phyloP scores from a whole-genome alignment of 2,329 filamentous ascomycete species.

The Juglanconis oblonga region DNA sequence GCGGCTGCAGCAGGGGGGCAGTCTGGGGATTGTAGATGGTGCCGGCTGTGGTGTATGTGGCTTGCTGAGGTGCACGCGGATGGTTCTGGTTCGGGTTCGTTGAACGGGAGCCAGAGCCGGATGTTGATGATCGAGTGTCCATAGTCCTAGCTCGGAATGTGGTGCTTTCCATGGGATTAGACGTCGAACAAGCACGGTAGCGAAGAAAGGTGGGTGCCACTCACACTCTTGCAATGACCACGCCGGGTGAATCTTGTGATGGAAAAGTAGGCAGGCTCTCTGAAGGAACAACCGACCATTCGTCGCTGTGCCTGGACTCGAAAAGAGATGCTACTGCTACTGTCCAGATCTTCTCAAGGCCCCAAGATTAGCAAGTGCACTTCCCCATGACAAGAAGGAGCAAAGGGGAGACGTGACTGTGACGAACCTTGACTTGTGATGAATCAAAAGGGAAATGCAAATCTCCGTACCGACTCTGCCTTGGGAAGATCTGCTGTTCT shows the following conservation, averaged over 20 bases:
- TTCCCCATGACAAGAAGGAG: not conserved
- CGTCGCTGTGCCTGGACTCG: not conserved
- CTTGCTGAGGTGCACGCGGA: slow-evolving; percentile 26
- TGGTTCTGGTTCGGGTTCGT: slow-evolving; percentile 11
- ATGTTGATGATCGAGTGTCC: slow-evolving; percentile 7
- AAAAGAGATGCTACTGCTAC: not conserved
- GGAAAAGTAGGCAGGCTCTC: not conserved
- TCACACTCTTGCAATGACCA: not conserved
- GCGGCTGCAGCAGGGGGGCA: slow-evolving; percentile 46
- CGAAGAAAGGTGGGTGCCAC: not conserved
- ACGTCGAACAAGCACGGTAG: not conserved
- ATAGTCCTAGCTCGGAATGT: not conserved
- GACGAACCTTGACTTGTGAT: not conserved
- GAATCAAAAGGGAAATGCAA: too few relatives aligned
- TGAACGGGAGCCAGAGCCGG: slow-evolving; percentile 17
- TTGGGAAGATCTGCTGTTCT: not conserved
- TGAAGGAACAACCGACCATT: not conserved
- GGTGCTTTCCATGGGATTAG: not conserved
- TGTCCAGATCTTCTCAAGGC: too few relatives aligned
- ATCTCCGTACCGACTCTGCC: not conserved
- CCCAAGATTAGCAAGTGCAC: not conserved
- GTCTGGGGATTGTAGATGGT: slow-evolving; percentile 51
- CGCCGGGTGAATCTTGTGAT: not conserved
- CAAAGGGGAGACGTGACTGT: not conserved
- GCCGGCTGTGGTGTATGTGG: slow-evolving; percentile 55